A percentile compares a stretch with the other conserved stretches of the same genome.
phyloP scores from a whole-genome alignment of 805 yeast genomes.

The Nakazawaea anatomiae region DNA sequence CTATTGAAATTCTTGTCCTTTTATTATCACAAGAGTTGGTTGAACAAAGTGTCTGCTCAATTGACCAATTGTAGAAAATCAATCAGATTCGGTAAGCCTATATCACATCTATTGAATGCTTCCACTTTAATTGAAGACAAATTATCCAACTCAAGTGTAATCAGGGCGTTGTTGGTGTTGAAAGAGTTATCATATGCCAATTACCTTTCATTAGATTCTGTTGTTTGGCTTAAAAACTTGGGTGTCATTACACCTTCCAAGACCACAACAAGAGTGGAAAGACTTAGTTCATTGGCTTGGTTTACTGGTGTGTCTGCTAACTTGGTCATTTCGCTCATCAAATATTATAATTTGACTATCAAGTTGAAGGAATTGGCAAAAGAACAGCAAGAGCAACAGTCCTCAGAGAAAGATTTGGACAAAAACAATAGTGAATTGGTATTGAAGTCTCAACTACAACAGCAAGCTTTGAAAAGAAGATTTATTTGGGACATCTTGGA shows the following conservation, averaged over 20 bases:
- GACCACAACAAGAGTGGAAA: conserved; percentile 44
- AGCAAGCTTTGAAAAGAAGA: conserved; percentile 49
- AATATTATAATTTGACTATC: conserved; percentile 36
- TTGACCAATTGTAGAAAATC: conserved; percentile 75
- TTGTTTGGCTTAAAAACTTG: conserved; percentile 55
- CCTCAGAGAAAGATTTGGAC: background rate
- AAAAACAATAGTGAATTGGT: conserved; percentile 23
- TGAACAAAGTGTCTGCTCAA: conserved; percentile 24
- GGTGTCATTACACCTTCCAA: conserved; percentile 42
- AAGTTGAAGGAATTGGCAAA: conserved; percentile 26
- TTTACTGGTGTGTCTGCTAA: conserved; percentile 62
- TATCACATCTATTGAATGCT: conserved; percentile 66
- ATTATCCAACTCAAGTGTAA: conserved; percentile 51
- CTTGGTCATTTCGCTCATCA: conserved; percentile 51
- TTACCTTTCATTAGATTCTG: conserved; percentile 57
- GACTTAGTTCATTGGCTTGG: conserved; percentile 71
- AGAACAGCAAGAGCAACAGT: conserved; percentile 28
- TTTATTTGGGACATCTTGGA: conserved; percentile 76
- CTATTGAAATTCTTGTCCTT: conserved; percentile 67
- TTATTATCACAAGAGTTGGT: conserved; percentile 38
- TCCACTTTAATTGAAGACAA: conserved; percentile 63
- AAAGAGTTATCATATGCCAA: conserved; percentile 59
- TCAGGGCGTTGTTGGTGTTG: conserved; percentile 45
- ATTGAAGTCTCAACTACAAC: conserved; percentile 23
- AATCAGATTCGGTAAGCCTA: conserved; percentile 76